A percentile compares a stretch with the other conserved stretches of the same genome.
Conservation (phyloP, 2,329 filamentous ascomycete species). For the Nigrospora oryzae region DNA sequence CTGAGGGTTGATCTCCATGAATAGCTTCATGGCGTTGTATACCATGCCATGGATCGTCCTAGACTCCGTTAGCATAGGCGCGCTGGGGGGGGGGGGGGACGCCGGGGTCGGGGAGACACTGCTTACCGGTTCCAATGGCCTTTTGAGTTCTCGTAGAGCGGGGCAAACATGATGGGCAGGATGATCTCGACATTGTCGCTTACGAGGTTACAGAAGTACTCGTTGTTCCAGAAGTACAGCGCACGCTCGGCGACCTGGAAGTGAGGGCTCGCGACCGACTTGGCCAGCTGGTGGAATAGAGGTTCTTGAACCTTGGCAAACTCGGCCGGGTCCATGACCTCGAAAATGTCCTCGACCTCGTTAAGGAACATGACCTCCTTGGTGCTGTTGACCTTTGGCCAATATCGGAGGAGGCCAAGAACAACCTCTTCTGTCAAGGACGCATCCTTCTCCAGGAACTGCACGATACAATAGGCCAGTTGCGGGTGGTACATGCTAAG, state of each 20-base stretch:
- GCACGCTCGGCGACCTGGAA: conserved; percentile 98
- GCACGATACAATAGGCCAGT: conserved; percentile 96
- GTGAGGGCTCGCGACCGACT: conserved; percentile 95
- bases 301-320: conserved; percentile 98
- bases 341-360: conserved; percentile 98
- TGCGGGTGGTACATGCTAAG: conserved; percentile 99
- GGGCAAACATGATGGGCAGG: conserved; percentile 97
- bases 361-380: conserved; percentile 99
- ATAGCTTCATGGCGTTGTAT: conserved; percentile 99
- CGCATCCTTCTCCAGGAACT: conserved; percentile 96
- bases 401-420: conserved; percentile 87
- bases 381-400: conserved; percentile 99
- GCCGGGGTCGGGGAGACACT: neutral
- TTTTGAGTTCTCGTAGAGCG: conserved; percentile 97
- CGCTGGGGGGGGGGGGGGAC: too few species aligned
- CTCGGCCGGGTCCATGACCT: conserved; percentile 98
- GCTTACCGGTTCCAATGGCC: conserved; percentile 95
- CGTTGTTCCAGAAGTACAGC: conserved; percentile 99
- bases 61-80: conserved; percentile 12
- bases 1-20: conserved; percentile 99
- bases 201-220: conserved; percentile 98
- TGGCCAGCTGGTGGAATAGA: conserved; percentile 92
- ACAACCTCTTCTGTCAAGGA: conserved; percentile 97
- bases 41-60: conserved; percentile 99
- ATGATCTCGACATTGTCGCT: conserved; percentile 99